Conservation (phyloP, 2,329 filamentous ascomycete species). For the Penicillium oxalicum region DNA sequence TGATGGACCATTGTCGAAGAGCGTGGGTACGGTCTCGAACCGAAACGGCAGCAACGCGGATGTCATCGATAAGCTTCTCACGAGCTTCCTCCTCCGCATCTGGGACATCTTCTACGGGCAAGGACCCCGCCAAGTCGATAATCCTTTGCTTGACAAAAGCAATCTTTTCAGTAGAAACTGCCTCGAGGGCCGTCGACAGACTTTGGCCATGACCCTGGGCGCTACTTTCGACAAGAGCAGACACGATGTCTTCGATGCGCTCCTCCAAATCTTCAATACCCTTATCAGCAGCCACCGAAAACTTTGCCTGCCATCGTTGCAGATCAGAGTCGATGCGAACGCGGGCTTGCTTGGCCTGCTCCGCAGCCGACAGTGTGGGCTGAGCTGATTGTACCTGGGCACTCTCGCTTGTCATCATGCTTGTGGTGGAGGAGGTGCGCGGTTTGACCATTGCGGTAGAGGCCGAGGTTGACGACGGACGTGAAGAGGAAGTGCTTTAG, state of each 20-base stretch:
- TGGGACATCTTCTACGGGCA: constrained; percentile 55
- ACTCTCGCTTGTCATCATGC: constrained; percentile 20
- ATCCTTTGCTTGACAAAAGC: constrained; percentile 62
- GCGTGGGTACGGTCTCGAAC: constrained; percentile 74
- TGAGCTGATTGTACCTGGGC: constrained; percentile 23
- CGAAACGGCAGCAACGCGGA: constrained; percentile 62
- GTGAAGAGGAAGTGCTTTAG: constrained; percentile 15
- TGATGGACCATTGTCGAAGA: constrained; percentile 68
- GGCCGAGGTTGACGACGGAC: constrained; percentile 20
- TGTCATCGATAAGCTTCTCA: constrained; percentile 48
- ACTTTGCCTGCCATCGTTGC: constrained; percentile 79
- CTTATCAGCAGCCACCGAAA: constrained; percentile 76
- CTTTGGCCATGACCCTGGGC: constrained; percentile 36
- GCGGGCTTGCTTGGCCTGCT: constrained; percentile 41
- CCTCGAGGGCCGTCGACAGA: constrained; percentile 63
- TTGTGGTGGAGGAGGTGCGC: constrained; percentile 14
- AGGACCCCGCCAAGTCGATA: constrained; percentile 45
- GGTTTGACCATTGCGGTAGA: constrained; percentile 12
- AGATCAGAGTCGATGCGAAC: constrained; percentile 72
- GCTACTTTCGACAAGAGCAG: constrained; percentile 63
- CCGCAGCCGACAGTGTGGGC: constrained; percentile 40
- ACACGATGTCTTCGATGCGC: constrained; percentile 64
- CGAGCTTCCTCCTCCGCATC: constrained; percentile 48
- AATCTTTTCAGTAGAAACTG: constrained; percentile 59
- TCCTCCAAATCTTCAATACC: constrained; percentile 64